Base-by-base conservation (phyloP, 2,329 filamentous ascomycete genomes). In the Curvularia sp. region DNA sequence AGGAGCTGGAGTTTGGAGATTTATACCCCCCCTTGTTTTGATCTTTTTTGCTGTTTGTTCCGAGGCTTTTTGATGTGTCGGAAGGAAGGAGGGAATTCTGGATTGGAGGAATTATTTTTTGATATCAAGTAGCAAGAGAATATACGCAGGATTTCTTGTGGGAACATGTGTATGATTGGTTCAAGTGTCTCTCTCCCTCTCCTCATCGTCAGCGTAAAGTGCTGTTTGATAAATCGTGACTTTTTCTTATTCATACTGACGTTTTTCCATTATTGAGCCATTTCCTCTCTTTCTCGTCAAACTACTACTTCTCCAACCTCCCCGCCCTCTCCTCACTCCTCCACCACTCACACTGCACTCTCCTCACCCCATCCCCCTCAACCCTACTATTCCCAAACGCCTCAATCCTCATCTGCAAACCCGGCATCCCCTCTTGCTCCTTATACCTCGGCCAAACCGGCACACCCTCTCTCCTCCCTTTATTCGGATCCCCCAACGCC, bases 361-460 rank as follows among this genome's bases (percentile, higher is more conserved):
- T 65, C 49, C 68, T 64, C 4, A 66, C 62, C 15, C 53, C 67
- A 62, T 73, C 69, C 1, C 68, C 67, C 48, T 72, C 70, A 1
- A 69, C 65, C 46, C 67, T 65, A 35, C 52, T 68, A 24, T 69
- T 59, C 0, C 68, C 69, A 47, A 70, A 73, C 8, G 69, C 5
- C 59, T 71, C 63, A n/a, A 73, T 62, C 13, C 63, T 49, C 44
- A 70, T 31, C 47, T 70, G 68, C 22, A 70, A 48, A 7, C 66
- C 69, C 0, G 61, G 65, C 10, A 26, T 49, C 0, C 47, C 53
- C 9, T 42, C 49, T 6, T 35, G 44, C 49, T 72, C 53, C 9
- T 58, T 61, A 55, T 82, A 82, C 30, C 51, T 65, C 0, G 79
- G 79, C 80, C 79, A 82, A 1, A 67, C 65, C 50, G 69, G 70